Conservation (phyloP, 352 stramenopile species). For the Phytophthora lateralis region DNA sequence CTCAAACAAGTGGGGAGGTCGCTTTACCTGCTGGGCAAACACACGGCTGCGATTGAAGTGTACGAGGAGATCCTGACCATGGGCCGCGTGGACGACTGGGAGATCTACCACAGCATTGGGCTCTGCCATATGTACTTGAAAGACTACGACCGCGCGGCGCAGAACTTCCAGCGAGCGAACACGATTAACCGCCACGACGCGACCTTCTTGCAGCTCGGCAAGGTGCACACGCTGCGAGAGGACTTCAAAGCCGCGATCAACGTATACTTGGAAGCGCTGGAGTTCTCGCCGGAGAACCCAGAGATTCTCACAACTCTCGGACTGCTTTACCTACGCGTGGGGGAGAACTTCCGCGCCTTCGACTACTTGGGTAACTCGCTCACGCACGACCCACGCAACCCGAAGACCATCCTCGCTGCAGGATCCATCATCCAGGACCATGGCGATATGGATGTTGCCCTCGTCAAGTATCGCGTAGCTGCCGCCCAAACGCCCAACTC, state of each 20-base stretch:
- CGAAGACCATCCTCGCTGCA: conserved; percentile 92
- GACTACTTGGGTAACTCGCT: conserved; percentile 94
- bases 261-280: conserved; percentile 91
- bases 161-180: conserved; percentile 92
- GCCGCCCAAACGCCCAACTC: conserved; percentile 92
- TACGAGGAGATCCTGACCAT: conserved; percentile 91
- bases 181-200: conserved; percentile 91
- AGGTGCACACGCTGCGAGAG: conserved; percentile 84
- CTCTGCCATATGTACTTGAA: conserved; percentile 93
- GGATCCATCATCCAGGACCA: conserved; percentile 95
- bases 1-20: conserved; percentile 90
- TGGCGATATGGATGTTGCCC: conserved; percentile 92
- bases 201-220: conserved; percentile 93
- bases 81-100: conserved; percentile 88
- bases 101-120: conserved; percentile 93
- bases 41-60: conserved; percentile 91
- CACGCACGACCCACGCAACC: conserved; percentile 90
- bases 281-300: conserved; percentile 93
- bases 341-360: conserved; percentile 92
- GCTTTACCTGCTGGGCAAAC: conserved; percentile 88
- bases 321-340: conserved; percentile 89
- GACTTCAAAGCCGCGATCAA: conserved; percentile 88
- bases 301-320: conserved; percentile 93
- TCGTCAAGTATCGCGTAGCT: conserved; percentile 95
- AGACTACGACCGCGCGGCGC: conserved; percentile 88